These are phyloP conservation scores for Kurtzmaniella fragi DNA, from an alignment of 805 yeast genomes.

Conservation along the genomic window DNA sequence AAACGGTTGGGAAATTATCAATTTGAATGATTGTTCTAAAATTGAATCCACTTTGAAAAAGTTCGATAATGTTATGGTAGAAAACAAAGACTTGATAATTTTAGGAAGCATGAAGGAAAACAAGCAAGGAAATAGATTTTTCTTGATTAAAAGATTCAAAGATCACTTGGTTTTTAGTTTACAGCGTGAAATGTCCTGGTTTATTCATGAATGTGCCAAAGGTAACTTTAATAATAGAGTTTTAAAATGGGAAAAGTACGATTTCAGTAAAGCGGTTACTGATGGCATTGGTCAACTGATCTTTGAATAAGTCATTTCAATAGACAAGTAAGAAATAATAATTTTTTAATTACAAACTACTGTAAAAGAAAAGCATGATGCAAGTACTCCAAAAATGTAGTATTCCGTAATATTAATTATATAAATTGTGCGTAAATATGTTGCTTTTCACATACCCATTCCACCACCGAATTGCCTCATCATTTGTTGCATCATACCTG, in stretches of 20 bases:
- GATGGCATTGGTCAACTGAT: not conserved
- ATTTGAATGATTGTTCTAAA: slow-evolving; percentile 12
- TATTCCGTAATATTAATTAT: too few relatives aligned
- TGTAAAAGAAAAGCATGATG: too few relatives aligned
- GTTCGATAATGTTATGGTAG: slow-evolving; percentile 14
- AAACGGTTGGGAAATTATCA: slow-evolving; percentile 6
- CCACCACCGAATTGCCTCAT: slow-evolving; percentile 75
- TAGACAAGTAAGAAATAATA: not conserved
- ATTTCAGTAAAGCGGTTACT: slow-evolving; percentile 10
- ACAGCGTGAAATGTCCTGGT: slow-evolving; percentile 36
- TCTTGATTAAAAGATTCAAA: slow-evolving; percentile 29
- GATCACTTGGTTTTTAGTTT: slow-evolving; percentile 31
- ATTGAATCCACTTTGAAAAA: slow-evolving; percentile 19
- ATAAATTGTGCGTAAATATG: not conserved
- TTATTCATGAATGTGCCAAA: slow-evolving; percentile 17
- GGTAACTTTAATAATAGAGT: slow-evolving; percentile 1
- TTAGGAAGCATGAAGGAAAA: slow-evolving; percentile 1
- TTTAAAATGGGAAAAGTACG: slow-evolving; percentile 24
- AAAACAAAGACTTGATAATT: slow-evolving; percentile 5
- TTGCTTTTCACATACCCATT: slow-evolving; percentile 24
- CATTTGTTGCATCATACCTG: slow-evolving; percentile 68
- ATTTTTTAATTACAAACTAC: not conserved
- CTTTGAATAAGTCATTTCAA: not conserved
- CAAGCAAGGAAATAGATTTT: slow-evolving; percentile 13
- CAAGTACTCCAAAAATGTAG: too few relatives aligned